Evolutionary conservation across 257 asterid genomes (phyloP).

Genomic region (Misopates orontium): DNA sequence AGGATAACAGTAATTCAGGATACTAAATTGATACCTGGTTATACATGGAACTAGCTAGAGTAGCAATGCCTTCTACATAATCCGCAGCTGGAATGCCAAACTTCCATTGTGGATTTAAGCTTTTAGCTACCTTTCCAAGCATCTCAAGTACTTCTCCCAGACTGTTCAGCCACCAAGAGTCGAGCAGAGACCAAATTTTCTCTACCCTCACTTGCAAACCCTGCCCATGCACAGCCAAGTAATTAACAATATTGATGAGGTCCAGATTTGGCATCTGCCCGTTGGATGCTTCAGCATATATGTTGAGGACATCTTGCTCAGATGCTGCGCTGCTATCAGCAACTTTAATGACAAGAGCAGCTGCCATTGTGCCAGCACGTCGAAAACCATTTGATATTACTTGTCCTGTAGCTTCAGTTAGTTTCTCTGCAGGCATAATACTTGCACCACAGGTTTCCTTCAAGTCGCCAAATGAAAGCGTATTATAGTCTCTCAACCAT

Average conservation of each 20-base stretch:
- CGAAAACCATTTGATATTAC: constrained; percentile 51
- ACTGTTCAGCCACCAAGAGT: constrained; percentile 71
- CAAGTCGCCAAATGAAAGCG: constrained; percentile 59
- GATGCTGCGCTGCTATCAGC: constrained; percentile 51
- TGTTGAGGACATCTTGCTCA: constrained; percentile 69
- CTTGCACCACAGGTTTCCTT: constrained; percentile 45
- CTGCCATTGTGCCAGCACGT: constrained; percentile 99
- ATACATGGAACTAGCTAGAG: constrained; percentile 87
- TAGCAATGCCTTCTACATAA: constrained; percentile 85
- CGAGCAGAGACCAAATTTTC: constrained; percentile 67
- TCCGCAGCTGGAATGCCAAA: constrained; percentile 71
- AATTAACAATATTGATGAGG: constrained; percentile 80
- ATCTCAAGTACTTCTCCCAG: constrained; percentile 60
- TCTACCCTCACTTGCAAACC: constrained; percentile 80
- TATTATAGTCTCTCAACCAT: constrained; percentile 83
- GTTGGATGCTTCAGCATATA: constrained; percentile 94
- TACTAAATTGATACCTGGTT: constrained; percentile 61
- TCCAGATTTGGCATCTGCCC: constrained; percentile 99
- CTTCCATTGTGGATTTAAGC: constrained; percentile 78
- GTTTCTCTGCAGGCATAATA: constrained; percentile 27
- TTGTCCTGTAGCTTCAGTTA: constrained; percentile 22
- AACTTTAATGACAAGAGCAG: constrained; percentile 90
- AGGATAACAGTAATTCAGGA: constrained; percentile 18
- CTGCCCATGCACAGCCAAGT: constrained; percentile 89
- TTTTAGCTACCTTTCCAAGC: constrained; percentile 64